Evolutionary conservation across 2,329 filamentous ascomycete genomes (phyloP), one percentile per base, ranked within the genome.

Genomic region (Monosporascus sp.): DNA sequence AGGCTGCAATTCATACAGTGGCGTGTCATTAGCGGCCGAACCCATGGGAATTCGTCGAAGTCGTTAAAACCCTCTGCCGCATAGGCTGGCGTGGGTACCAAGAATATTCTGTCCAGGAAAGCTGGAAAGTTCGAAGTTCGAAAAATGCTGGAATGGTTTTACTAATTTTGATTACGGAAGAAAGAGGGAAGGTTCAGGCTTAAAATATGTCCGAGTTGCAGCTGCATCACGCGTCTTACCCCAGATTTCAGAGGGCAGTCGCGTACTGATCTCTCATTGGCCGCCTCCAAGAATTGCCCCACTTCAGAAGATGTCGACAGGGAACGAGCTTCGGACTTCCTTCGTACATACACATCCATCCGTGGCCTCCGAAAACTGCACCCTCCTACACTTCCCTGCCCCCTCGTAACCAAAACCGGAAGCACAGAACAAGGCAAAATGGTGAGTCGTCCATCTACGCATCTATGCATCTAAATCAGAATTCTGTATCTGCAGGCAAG

Each of bases 401-500:
- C 9, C 18, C 17, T 20, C 17, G 17, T 8, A 41, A 41, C 18
- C 38, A n/a, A 20, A 41, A 15, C 18, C 38, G 43, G 43, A 46
- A 46, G 43, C 2, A 6, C 15, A 46, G 24, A 46, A 25, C 18
- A 17, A n/a, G 17, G 20, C 67, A 58, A 67, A 59, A 63, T 71
- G 64, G 65, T 66, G 57, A 50, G 58, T 39, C 39, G 14, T 22
- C 6, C 15, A 4, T 25, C 43, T 46, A 24, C 18, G 18, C 38
- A n/a, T 5, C 18, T 11, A 2, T 43, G 17, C 39, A 20, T 35
- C 11, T 2, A 11, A 35, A 35, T 35, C 8, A 46, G 22, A 3
- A 14, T 41, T 6, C 24, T n/a, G 14, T 11, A 15, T 18, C 37
- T 24, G 43, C 24, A 18, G 36, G 5, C 39, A 25, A 8, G 47